phyloP scores from a whole-genome alignment of 176 grass and related monocot species.

The Miscanthus lutarioriparius region DNA sequence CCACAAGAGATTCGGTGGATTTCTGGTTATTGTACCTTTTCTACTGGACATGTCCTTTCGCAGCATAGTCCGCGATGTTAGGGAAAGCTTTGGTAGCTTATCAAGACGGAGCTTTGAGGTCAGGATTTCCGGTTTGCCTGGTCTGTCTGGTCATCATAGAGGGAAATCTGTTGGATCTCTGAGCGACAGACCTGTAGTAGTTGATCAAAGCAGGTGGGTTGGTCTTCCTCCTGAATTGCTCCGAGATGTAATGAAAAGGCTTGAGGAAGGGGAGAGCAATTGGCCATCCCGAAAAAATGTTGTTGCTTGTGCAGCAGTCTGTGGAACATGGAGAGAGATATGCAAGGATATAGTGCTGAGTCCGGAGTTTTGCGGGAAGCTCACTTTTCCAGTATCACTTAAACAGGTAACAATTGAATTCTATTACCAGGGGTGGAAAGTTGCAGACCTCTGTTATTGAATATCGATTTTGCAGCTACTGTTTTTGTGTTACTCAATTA shows the following conservation, averaged over 20 bases:
- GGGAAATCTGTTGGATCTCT: conserved; percentile 47
- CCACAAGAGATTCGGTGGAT: not conserved
- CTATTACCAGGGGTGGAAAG: not conserved
- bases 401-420: conserved; percentile 63
- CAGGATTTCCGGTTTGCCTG: conserved; percentile 60
- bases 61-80: conserved; percentile 77
- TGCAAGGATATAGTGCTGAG: conserved; percentile 84
- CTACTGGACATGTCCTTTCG: conserved; percentile 56
- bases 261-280: conserved; percentile 68
- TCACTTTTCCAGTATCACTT: conserved; percentile 82
- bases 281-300: conserved; percentile 85
- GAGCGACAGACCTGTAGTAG: conserved; percentile 25
- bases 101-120: conserved; percentile 74
- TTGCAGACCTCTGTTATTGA: not conserved
- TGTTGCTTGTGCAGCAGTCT: conserved; percentile 80
- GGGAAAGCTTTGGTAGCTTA: conserved; percentile 75
- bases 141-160: conserved; percentile 51
- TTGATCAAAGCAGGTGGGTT: conserved; percentile 55
- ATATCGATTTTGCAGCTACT: not conserved
- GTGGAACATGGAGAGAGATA: conserved; percentile 72
- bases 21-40: not conserved
- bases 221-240: conserved; percentile 75
- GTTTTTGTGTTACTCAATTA: conserved; percentile 1
- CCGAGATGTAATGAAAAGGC: conserved; percentile 68
- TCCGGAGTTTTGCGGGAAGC: conserved; percentile 77